Evolutionary conservation across 108 stramenopile genomes (phyloP), one percentile per base, ranked within the genome.

Genomic region (Ochromonas danica): DNA sequence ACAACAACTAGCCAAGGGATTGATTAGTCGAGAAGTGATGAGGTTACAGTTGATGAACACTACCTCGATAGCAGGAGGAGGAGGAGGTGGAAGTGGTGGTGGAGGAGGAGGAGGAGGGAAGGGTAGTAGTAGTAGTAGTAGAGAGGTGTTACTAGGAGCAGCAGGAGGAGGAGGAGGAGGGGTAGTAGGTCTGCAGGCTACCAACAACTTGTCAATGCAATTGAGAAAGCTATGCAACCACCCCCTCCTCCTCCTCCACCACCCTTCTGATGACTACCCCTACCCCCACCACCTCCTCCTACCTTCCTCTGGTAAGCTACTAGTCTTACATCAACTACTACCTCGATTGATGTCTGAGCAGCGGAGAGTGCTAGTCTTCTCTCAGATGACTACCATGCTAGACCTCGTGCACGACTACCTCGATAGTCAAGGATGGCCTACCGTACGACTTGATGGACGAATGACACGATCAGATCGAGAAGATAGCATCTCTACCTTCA

Each of bases 291-390:
- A n/a, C n/a, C n/a, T n/a, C n/a, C 22, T 70, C 14, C 10, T 70
- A 10, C 14, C 67, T 17, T 14, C 67, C 36, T 17, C 14, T 40
- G 67, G 67, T 22, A 70, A 70, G 33, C 67, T 70, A 31, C 17
- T 70, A 31, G 67, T 70, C 14, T 22, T 70, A 22, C 39, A 38
- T 70, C 67, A 40, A 10, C 67, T 70, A 10, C 40, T 70, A 31
- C 36, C 17, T 70, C 36, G 17, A 31, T 70, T 70, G 67, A 31
- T 70, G 67, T 31, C 67, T 22, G 14, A 70, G 36, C 17, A 31
- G 40, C 22, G 14, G 22, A 70, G 33, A 31, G 67, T 70, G 67
- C 67, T 70, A 17, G 33, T 70, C 22, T 70, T 70, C 67, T 70
- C 67, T 10, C 67, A 70, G 22, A 17, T 70, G 10, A 70, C 67